Conservation (phyloP, 352 stramenopile species). For the Thalassiosira livingstoniorum region DNA sequence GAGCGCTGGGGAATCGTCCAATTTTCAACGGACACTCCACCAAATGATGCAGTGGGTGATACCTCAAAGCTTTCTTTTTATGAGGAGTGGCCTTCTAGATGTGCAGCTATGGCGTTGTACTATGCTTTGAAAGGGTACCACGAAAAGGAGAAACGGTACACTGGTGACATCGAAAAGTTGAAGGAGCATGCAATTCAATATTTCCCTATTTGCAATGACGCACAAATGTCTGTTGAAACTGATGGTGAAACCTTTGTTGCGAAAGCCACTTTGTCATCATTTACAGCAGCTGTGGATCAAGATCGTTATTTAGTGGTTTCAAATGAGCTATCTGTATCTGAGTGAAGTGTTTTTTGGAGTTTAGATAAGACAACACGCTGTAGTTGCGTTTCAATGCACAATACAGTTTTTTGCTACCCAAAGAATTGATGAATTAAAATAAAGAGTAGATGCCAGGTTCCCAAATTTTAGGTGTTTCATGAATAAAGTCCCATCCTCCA, state of each 20-base stretch:
- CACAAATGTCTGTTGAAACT: constrained; percentile 24
- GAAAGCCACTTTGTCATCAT: constrained; percentile 15
- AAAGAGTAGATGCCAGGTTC: no score
- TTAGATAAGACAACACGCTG: no score
- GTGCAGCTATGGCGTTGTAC: constrained; percentile 58
- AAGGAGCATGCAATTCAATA: constrained; percentile 31
- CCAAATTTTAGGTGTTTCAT: no score
- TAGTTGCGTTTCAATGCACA: no score
- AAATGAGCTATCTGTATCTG: no score
- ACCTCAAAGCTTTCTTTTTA: constrained; percentile 15
- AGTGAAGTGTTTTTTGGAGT: no score
- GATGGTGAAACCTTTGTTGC: constrained; percentile 34
- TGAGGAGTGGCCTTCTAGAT: constrained; percentile 46
- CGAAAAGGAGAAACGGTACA: constrained; percentile 34
- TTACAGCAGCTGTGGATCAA: constrained; percentile 47
- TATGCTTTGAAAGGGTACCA: constrained; percentile 55
- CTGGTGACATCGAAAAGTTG: constrained; percentile 33
- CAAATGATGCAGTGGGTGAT: constrained; percentile 5
- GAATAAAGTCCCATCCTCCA: no score
- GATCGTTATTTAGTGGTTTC: constrained; percentile 53
- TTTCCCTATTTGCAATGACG: constrained; percentile 41
- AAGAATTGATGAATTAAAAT: no score
- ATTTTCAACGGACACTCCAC: constrained; percentile 33
- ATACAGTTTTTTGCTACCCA: no score
- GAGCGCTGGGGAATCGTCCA: constrained; percentile 59